phyloP scores from a whole-genome alignment of 2,329 filamentous ascomycete genomes.

The Talaromyces sp. region DNA sequence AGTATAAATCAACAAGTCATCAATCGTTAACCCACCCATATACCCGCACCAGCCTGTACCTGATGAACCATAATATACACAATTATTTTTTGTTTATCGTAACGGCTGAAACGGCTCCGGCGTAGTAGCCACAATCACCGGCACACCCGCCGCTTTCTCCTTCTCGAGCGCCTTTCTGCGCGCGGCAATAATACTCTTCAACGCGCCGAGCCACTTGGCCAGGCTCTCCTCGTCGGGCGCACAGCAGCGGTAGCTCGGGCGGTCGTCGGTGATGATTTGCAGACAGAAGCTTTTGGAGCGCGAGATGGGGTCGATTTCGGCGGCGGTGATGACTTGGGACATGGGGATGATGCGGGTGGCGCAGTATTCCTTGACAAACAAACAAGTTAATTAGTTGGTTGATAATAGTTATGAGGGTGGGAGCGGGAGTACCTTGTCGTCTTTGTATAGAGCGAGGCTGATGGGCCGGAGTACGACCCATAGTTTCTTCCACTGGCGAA shows the following conservation, averaged over 20 bases:
- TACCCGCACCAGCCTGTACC: background rate
- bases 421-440: slow-evolving; percentile 53
- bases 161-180: slow-evolving; percentile 28
- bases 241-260: slow-evolving; percentile 66
- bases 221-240: slow-evolving; percentile 75
- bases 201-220: slow-evolving; percentile 77
- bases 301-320: slow-evolving; percentile 85
- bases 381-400: background rate
- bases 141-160: slow-evolving; percentile 13
- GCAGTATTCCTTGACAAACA: slow-evolving; percentile 64
- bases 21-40: background rate
- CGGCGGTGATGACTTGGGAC: slow-evolving; percentile 74
- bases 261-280: slow-evolving; percentile 91
- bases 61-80: background rate
- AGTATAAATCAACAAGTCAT: background rate
- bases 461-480: slow-evolving; percentile 88
- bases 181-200: slow-evolving; percentile 63
- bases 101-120: slow-evolving; percentile 11
- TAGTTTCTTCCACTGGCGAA: slow-evolving; percentile 89
- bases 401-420: background rate
- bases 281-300: slow-evolving; percentile 80
- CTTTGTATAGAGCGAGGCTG: slow-evolving; percentile 86
- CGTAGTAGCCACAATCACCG: background rate
- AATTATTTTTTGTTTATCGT: background rate
- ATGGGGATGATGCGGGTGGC: slow-evolving; percentile 78